These are phyloP conservation scores for Dendryphion nanum DNA, from an alignment of 2,329 filamentous ascomycete species.

Conservation along the genomic window DNA sequence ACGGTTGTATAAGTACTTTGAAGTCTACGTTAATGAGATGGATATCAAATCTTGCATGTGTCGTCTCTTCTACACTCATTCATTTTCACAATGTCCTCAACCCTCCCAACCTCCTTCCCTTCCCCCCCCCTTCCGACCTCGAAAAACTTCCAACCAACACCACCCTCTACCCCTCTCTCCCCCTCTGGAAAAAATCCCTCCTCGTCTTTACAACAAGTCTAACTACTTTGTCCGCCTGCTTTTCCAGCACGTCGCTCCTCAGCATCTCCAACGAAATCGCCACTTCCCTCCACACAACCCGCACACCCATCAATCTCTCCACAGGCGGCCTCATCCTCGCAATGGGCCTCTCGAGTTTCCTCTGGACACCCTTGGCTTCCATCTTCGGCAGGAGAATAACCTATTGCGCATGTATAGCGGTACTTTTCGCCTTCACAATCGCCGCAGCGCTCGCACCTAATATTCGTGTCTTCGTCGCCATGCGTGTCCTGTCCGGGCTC, in stretches of 20 bases:
- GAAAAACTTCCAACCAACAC: slow-evolving; percentile 5
- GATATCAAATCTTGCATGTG: no score
- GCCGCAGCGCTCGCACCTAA: slow-evolving; percentile 12
- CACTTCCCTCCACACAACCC: slow-evolving; percentile 35
- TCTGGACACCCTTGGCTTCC: slow-evolving; percentile 12
- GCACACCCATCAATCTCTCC: slow-evolving; percentile 13
- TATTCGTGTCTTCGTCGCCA: slow-evolving; percentile 11
- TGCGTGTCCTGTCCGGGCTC: slow-evolving; percentile 14
- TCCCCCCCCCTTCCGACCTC: slow-evolving; percentile 2
- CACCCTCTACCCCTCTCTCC: slow-evolving; percentile 4
- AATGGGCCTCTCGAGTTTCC: slow-evolving; percentile 12
- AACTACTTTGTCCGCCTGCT: slow-evolving; percentile 43
- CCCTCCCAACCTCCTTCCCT: not conserved
- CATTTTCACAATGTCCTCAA: no score
- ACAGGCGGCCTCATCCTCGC: slow-evolving; percentile 15
- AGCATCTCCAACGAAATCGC: slow-evolving; percentile 43
- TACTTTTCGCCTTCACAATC: not conserved
- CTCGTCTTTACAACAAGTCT: slow-evolving; percentile 44
- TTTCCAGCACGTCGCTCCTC: slow-evolving; percentile 44
- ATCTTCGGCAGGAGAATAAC: not conserved
- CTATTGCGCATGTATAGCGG: not conserved
- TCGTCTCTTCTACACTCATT: no score
- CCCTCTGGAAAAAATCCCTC: slow-evolving; percentile 33
- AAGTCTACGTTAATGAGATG: no score
- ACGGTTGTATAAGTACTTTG: no score